Evolutionary conservation across 2,329 filamentous ascomycete species (phyloP).

Genomic region (Aspergillus niger): DNA sequence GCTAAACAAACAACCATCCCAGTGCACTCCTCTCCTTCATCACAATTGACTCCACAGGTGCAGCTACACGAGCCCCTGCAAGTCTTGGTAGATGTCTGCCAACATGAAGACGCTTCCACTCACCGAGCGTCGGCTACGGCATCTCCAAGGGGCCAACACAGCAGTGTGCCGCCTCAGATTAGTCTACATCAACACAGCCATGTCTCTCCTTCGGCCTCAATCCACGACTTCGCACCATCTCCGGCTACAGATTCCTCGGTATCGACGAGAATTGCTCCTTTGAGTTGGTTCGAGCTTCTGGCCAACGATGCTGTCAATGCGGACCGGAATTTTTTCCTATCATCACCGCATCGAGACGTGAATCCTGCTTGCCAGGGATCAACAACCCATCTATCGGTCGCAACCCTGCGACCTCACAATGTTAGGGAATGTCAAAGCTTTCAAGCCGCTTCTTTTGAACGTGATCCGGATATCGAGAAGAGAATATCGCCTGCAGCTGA

Average conservation of each 20-base stretch:
- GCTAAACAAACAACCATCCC: not conserved
- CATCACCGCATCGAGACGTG: slow-evolving; percentile 22
- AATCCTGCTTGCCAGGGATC: slow-evolving; percentile 24
- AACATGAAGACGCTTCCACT: slow-evolving; percentile 20
- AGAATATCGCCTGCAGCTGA: slow-evolving; percentile 28
- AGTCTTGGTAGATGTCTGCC: slow-evolving; percentile 24
- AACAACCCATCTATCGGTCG: slow-evolving; percentile 10
- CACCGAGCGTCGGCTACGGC: slow-evolving; percentile 7
- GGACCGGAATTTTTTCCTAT: slow-evolving; percentile 16
- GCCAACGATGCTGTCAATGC: slow-evolving; percentile 25
- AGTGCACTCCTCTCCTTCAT: not conserved
- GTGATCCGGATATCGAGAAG: slow-evolving; percentile 20
- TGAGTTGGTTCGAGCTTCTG: slow-evolving; percentile 52
- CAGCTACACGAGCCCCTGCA: slow-evolving; percentile 21
- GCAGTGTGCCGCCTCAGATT: slow-evolving; percentile 3
- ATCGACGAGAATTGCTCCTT: slow-evolving; percentile 45
- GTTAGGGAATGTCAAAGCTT: slow-evolving; percentile 22
- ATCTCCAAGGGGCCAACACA: slow-evolving; percentile 3
- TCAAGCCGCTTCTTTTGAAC: slow-evolving; percentile 21
- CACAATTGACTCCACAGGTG: not conserved
- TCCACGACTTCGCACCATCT: slow-evolving; percentile 21
- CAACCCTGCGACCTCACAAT: slow-evolving; percentile 12
- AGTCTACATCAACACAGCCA: slow-evolving; percentile 6
- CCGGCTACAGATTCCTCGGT: slow-evolving; percentile 39
- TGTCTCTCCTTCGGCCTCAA: slow-evolving; percentile 6